phyloP scores from a whole-genome alignment of 2,329 filamentous ascomycete genomes.

The Sporothrix phasma region DNA sequence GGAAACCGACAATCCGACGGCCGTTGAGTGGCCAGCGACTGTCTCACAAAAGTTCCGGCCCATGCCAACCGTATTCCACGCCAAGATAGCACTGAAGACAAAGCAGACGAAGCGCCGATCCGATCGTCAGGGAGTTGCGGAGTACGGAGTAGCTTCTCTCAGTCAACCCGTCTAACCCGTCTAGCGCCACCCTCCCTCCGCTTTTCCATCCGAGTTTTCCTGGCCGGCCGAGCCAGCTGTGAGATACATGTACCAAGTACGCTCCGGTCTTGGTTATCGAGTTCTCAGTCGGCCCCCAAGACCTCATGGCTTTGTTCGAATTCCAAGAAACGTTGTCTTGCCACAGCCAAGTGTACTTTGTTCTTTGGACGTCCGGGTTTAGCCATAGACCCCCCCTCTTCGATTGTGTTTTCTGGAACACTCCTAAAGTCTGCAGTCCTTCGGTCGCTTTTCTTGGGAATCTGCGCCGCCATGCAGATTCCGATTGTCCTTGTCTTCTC shows the following conservation, averaged over 20 bases:
- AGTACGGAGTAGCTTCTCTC: not conserved
- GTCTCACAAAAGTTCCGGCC: not conserved
- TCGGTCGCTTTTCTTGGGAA: not conserved
- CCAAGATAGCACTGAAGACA: too few relatives aligned
- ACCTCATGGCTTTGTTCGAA: not conserved
- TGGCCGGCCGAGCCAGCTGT: too few relatives aligned
- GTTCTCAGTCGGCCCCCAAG: not conserved
- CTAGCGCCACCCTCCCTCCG: not conserved
- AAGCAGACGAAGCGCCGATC: not conserved
- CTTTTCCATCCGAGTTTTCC: too few relatives aligned
- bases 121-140: not conserved
- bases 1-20: not conserved
- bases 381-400: too few relatives aligned
- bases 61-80: too few relatives aligned
- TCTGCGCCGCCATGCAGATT: not conserved
- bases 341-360: not conserved
- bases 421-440: too few relatives aligned
- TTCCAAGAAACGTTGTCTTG: not conserved
- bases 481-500: not conserved
- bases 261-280: too few relatives aligned
- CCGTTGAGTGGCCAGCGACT: not conserved
- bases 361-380: too few relatives aligned
- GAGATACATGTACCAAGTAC: too few relatives aligned
- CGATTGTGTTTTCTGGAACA: not conserved
- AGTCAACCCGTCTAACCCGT: not conserved